Evolutionary conservation across 1,284 basidiomycete species (phyloP).

Genomic region (Ganoderma multipileum): DNA sequence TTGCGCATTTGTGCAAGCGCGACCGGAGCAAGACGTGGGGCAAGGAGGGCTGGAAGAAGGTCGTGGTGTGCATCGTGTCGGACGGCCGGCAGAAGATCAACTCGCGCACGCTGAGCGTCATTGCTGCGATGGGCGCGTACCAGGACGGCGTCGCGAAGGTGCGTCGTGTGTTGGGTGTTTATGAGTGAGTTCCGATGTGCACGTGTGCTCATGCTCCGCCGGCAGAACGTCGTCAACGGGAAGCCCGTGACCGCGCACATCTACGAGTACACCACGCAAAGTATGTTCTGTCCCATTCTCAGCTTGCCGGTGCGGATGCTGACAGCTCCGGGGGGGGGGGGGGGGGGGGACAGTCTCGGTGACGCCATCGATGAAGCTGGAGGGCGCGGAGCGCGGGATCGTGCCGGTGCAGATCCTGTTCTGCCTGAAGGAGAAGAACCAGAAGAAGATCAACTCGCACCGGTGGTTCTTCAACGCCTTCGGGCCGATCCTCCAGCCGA

Average conservation of each 20-base stretch:
- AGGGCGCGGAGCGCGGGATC: slow-evolving; percentile 79
- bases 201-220: slow-evolving; percentile 13
- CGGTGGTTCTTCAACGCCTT: slow-evolving; percentile 94
- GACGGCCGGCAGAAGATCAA: slow-evolving; percentile 90
- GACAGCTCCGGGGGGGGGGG: too few species aligned
- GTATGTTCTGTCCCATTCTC: slow-evolving; percentile 48
- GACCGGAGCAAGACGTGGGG: slow-evolving; percentile 93
- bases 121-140: slow-evolving; percentile 86
- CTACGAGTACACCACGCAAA: slow-evolving; percentile 94
- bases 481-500: slow-evolving; percentile 79
- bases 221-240: slow-evolving; percentile 81
- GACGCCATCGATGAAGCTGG: slow-evolving; percentile 81
- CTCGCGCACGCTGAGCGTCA: slow-evolving; percentile 81
- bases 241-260: slow-evolving; percentile 91
- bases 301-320: slow-evolving; percentile 16
- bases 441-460: slow-evolving; percentile 95
- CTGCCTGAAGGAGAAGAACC: slow-evolving; percentile 93
- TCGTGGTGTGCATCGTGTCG: slow-evolving; percentile 66
- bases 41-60: slow-evolving; percentile 97
- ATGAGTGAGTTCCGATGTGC: background rate
- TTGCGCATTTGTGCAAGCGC: slow-evolving; percentile 82
- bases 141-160: slow-evolving; percentile 91
- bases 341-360: slow-evolving; percentile 81
- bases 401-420: slow-evolving; percentile 94
- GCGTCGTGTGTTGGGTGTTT: slow-evolving; percentile 31